phyloP scores from a whole-genome alignment of 768 basidiomycete species.

The Polyporus arcularius region DNA sequence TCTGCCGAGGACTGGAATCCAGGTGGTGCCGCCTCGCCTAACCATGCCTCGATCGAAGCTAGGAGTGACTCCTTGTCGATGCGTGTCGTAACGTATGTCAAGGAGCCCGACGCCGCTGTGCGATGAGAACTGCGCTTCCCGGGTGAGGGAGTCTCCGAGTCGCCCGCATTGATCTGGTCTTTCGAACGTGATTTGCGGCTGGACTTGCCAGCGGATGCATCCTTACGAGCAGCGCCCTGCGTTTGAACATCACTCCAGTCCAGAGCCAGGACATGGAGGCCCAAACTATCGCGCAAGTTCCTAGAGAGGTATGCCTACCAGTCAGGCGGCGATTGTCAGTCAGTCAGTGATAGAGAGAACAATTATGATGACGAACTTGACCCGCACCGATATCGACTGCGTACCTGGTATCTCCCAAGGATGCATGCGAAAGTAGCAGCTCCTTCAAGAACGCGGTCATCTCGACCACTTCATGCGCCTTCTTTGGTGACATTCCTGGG shows the following conservation, averaged over 20 bases:
- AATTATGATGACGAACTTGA: constrained; percentile 42
- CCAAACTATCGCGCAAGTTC: constrained; percentile 34
- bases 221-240: constrained; percentile 49
- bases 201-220: constrained; percentile 13
- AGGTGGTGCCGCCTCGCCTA: constrained; percentile 22
- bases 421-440: constrained; percentile 34
- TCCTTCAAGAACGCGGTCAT: constrained; percentile 58
- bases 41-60: constrained; percentile 53
- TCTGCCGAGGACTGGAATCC: neutral
- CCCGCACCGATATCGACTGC: constrained; percentile 78
- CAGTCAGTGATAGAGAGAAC: neutral
- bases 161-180: neutral
- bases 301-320: constrained; percentile 66
- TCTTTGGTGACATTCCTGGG: constrained; percentile 73
- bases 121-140: neutral
- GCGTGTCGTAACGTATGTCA: constrained; percentile 58
- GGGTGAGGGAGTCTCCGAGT: neutral
- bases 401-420: constrained; percentile 32
- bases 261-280: constrained; percentile 60
- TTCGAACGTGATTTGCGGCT: constrained; percentile 7
- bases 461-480: constrained; percentile 66
- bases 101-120: constrained; percentile 16
- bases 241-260: constrained; percentile 64
- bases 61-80: constrained; percentile 53
- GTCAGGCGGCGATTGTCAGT: neutral